Evolutionary conservation across 2,329 filamentous ascomycete species (phyloP).

Genomic region (Penicillium hordei): DNA sequence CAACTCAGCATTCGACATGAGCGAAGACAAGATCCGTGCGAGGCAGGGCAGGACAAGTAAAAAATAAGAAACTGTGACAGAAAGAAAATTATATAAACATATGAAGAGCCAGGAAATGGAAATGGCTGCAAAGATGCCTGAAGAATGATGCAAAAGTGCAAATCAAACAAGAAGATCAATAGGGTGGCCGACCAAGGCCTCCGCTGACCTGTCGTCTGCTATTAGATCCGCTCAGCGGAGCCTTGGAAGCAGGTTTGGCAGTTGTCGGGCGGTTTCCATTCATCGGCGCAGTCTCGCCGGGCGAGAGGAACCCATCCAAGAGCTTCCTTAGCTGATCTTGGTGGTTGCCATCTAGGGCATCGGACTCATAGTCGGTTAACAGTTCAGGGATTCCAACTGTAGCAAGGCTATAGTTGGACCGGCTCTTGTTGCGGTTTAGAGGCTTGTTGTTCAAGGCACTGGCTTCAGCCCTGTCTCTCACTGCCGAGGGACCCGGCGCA

Average conservation of each 20-base stretch:
- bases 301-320: conserved; percentile 38
- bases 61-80: not conserved
- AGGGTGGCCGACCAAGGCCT: conserved; percentile 38
- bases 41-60: not conserved
- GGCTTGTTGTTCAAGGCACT: conserved; percentile 25
- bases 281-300: conserved; percentile 20
- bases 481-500: conserved; percentile 28
- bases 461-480: conserved; percentile 25
- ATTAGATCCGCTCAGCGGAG: conserved; percentile 8
- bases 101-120: conserved; percentile 14
- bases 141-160: conserved; percentile 9
- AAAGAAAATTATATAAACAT: conserved; percentile 20
- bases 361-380: conserved; percentile 10
- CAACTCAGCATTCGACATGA: not conserved
- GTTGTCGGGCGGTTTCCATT: conserved; percentile 21
- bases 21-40: conserved; percentile 2
- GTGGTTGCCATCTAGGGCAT: conserved; percentile 21
- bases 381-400: conserved; percentile 19
- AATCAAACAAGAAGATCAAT: conserved; percentile 22
- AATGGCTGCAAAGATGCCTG: not conserved
- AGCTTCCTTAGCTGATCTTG: conserved; percentile 39
- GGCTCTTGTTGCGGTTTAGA: conserved; percentile 37
- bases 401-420: conserved; percentile 34
- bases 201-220: conserved; percentile 26
- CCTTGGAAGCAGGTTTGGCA: conserved; percentile 9